These are phyloP conservation scores for Linnemannia schmuckeri DNA, from an alignment of 192 early-diverging fungal genomes.

Conservation along the genomic window DNA sequence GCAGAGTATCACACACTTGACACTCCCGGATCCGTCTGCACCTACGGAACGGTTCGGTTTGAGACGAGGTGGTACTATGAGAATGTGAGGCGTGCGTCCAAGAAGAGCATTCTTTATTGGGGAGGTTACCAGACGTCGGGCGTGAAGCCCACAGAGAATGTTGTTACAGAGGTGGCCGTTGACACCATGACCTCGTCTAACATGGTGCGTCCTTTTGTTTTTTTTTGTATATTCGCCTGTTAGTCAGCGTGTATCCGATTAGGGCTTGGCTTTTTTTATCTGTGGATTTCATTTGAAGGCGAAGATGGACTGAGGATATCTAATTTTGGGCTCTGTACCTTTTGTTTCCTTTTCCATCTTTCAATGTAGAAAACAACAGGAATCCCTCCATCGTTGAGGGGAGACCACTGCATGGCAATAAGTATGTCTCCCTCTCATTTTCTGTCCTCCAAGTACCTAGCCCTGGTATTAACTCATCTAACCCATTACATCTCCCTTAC, in stretches of 20 bases:
- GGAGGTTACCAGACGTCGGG: background rate
- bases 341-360: background rate
- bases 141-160: background rate
- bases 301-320: background rate
- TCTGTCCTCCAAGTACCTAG: background rate
- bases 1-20: background rate
- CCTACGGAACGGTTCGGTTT: background rate
- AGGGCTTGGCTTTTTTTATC: background rate
- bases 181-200: background rate
- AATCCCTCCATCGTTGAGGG: background rate
- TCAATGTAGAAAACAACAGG: background rate
- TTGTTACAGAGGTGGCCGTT: background rate
- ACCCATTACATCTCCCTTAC: background rate
- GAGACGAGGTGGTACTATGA: background rate
- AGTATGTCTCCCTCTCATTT: background rate
- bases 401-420: slow-evolving; percentile 5
- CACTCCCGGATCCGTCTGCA: background rate
- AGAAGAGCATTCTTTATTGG: slow-evolving; percentile 2
- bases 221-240: background rate
- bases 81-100: background rate
- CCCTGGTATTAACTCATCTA: background rate
- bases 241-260: no score
- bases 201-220: background rate
- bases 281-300: no score
- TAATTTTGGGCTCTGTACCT: background rate